These are phyloP conservation scores for Xylariales sp. DNA, from an alignment of 2,329 filamentous ascomycete genomes.

Conservation along the genomic window DNA sequence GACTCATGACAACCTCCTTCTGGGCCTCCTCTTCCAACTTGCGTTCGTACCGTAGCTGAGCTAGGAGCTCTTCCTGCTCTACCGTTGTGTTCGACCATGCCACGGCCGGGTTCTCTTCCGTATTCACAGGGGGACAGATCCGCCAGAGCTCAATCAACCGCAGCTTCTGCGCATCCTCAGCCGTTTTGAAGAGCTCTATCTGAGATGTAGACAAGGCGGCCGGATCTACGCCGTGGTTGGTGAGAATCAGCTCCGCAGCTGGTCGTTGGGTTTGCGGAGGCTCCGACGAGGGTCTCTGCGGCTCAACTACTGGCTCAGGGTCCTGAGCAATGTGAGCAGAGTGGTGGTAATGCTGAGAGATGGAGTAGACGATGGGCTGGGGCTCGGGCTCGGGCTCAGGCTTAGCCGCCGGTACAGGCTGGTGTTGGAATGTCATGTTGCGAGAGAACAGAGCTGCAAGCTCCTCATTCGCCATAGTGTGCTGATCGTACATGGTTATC, in stretches of 20 bases:
- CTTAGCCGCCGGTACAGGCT: constrained; percentile 24
- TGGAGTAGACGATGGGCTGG: constrained; percentile 61
- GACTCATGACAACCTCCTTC: constrained; percentile 39
- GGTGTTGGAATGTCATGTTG: constrained; percentile 62
- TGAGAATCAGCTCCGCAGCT: constrained; percentile 54
- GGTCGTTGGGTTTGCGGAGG: constrained; percentile 43
- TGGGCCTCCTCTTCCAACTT: constrained; percentile 38
- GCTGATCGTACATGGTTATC: constrained; percentile 7
- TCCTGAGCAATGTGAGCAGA: constrained; percentile 60
- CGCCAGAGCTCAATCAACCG: constrained; percentile 81
- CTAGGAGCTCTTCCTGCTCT: constrained; percentile 56
- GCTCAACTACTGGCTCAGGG: constrained; percentile 28
- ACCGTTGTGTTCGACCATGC: constrained; percentile 50
- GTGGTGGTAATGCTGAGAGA: constrained; percentile 81
- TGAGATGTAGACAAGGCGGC: constrained; percentile 67
- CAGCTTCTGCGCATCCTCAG: constrained; percentile 65
- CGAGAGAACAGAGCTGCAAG: constrained; percentile 74
- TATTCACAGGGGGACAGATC: constrained; percentile 65
- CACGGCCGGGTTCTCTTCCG: constrained; percentile 47
- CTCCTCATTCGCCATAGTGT: constrained; percentile 63
- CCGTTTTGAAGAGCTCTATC: constrained; percentile 71
- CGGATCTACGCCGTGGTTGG: constrained; percentile 66
- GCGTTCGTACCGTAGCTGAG: constrained; percentile 56
- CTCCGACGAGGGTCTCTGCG: constrained; percentile 45
- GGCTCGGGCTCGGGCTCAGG: constrained; percentile 26